Conservation (phyloP, 1,284 basidiomycete genomes). For the Pascua sp. region DNA sequence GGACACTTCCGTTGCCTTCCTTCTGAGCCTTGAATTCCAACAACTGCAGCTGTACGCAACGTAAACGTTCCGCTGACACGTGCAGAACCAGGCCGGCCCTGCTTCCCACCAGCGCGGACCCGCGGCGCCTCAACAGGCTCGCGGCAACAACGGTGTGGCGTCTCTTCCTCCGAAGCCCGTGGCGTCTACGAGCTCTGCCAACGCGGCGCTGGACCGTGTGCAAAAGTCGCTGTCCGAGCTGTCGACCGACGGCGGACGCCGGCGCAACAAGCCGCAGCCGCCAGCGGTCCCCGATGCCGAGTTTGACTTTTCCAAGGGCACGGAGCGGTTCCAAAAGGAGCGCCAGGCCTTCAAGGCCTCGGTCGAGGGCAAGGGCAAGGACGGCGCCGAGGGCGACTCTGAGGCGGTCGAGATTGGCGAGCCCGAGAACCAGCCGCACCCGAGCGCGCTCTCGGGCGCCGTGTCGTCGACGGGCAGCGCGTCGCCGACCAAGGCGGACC, state of each 20-base stretch:
- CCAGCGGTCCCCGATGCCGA: constrained; percentile 42
- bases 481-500: constrained; percentile 1
- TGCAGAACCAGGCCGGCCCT: constrained; percentile 13
- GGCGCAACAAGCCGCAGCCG: constrained; percentile 21
- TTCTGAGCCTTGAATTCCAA: constrained; percentile 33
- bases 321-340: constrained; percentile 37
- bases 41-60: not conserved
- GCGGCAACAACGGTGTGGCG: not conserved
- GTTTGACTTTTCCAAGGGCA: constrained; percentile 43
- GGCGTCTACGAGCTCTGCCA: constrained; percentile 26
- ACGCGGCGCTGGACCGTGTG: constrained; percentile 39
- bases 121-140: not conserved
- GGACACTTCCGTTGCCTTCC: constrained; percentile 51
- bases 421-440: constrained; percentile 32
- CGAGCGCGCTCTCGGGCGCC: constrained; percentile 22
- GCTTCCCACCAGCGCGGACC: not conserved
- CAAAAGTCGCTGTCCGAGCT: constrained; percentile 40
- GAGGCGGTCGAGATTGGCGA: constrained; percentile 20
- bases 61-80: not conserved
- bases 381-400: not conserved
- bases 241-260: constrained; percentile 18
- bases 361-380: constrained; percentile 4
- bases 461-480: not conserved
- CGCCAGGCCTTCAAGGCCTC: constrained; percentile 24
- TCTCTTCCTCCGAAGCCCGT: constrained; percentile 27